A percentile compares a stretch with the other conserved stretches of the same genome.
Conservation (phyloP, 257 asterid species). For the Solanum virginianum region DNA sequence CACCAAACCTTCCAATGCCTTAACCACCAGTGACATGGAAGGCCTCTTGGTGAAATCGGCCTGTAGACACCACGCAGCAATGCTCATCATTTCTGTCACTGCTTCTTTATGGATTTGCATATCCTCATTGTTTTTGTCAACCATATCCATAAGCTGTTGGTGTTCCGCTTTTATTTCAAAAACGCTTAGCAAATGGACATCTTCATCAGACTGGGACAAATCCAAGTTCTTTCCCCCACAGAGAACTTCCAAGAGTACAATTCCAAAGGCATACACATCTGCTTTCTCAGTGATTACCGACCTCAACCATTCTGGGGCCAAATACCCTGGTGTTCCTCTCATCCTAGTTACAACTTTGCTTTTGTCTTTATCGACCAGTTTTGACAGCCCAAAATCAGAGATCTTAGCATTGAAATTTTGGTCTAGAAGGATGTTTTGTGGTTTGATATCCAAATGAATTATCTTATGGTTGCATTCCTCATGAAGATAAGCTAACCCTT, state of each 20-base stretch:
- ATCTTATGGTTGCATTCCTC: slow-evolving; percentile 17
- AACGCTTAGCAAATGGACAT: neutral
- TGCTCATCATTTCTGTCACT: neutral
- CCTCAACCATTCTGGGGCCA: slow-evolving; percentile 13
- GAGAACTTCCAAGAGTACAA: neutral
- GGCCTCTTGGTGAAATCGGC: neutral
- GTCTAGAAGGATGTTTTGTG: slow-evolving; percentile 20
- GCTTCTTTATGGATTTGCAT: neutral
- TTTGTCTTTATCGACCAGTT: slow-evolving; percentile 7
- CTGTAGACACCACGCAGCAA: neutral
- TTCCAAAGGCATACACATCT: slow-evolving; percentile 14
- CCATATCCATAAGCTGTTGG: neutral
- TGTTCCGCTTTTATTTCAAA: neutral
- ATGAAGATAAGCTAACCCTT: slow-evolving; percentile 14
- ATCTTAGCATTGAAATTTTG: slow-evolving; percentile 12
- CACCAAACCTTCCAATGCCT: neutral
- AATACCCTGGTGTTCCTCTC: neutral
- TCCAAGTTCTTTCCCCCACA: neutral
- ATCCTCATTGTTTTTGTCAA: neutral
- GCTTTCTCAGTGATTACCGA: slow-evolving; percentile 8
- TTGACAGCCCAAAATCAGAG: slow-evolving; percentile 13
- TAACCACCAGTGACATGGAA: neutral
- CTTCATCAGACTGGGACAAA: neutral
- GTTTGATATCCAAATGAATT: slow-evolving; percentile 13
- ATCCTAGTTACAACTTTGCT: slow-evolving; percentile 5